Percentiles rank a stretch among this genome's conserved stretches.
Evolutionary conservation across 345 rosid species (phyloP).

Genomic region (Lepidium didymum): DNA sequence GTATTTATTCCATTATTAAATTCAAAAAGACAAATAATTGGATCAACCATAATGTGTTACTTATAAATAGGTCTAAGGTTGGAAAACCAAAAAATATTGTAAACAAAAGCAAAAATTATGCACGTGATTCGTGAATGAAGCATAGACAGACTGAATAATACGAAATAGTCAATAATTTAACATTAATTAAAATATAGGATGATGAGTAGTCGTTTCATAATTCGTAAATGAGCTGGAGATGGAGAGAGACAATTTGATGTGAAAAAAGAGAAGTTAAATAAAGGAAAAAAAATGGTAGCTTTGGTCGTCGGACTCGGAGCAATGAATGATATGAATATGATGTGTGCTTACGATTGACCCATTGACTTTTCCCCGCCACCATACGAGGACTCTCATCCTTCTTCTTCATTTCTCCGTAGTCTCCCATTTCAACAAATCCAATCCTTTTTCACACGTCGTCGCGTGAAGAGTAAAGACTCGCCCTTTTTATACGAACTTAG

Average conservation of each 20-base stretch:
- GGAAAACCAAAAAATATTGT: not conserved
- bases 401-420: not conserved
- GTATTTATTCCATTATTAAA: not conserved
- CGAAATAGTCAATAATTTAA: not conserved
- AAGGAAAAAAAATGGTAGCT: not conserved
- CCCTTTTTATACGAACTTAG: not conserved
- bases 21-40: not conserved
- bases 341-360: slow-evolving; percentile 15
- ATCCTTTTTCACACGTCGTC: slow-evolving; percentile 1
- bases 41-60: not conserved
- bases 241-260: slow-evolving; percentile 1
- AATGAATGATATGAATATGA: not conserved
- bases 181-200: not conserved
- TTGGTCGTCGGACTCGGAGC: slow-evolving; percentile 2
- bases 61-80: not conserved
- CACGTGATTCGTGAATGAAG: not conserved
- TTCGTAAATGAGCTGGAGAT: not conserved
- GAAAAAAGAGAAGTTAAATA: not conserved
- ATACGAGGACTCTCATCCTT: slow-evolving; percentile 10
- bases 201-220: not conserved
- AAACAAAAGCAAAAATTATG: not conserved
- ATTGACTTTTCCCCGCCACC: slow-evolving; percentile 31
- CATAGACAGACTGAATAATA: not conserved
- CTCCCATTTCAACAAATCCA: slow-evolving; percentile 19
- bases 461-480: not conserved